A percentile compares a stretch with the other conserved stretches of the same genome.
Evolutionary conservation across 75 land plant genomes (phyloP).

Genomic region (Adiantum capillusveneris): DNA sequence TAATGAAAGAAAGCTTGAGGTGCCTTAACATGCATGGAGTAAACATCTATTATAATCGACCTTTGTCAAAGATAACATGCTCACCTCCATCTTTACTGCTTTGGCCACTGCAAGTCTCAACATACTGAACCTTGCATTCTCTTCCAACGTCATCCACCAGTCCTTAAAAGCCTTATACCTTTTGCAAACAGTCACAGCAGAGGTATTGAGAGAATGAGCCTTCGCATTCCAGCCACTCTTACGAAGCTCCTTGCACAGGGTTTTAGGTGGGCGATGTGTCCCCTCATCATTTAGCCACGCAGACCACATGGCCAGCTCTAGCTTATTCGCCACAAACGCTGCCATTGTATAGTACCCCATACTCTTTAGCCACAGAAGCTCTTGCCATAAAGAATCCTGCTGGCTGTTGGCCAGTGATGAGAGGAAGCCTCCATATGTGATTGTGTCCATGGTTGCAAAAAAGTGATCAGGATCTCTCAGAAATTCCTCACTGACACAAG

Average conservation of each 20-base stretch:
- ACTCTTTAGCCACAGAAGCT: constrained; percentile 73
- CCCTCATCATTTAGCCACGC: constrained; percentile 57
- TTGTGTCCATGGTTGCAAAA: constrained; percentile 61
- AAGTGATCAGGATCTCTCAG: constrained; percentile 54
- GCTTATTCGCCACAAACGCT: constrained; percentile 67
- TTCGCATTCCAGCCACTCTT: background rate
- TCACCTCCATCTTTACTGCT: constrained; percentile 63
- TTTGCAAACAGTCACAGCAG: constrained; percentile 55
- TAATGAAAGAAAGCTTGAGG: too few relatives aligned
- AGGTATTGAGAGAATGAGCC: background rate
- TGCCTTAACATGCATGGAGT: too few relatives aligned
- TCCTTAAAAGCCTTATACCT: constrained; percentile 72
- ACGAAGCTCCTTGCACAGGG: background rate
- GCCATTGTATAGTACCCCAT: constrained; percentile 84
- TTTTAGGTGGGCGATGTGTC: constrained; percentile 35
- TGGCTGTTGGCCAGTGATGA: constrained; percentile 20
- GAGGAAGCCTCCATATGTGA: constrained; percentile 67
- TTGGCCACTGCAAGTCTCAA: constrained; percentile 37
- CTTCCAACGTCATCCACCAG: constrained; percentile 68
- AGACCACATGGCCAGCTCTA: constrained; percentile 71
- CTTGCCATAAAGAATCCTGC: constrained; percentile 51
- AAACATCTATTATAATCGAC: too few relatives aligned
- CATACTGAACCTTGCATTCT: constrained; percentile 25
- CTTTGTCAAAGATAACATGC: too few relatives aligned
- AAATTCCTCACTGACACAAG: constrained; percentile 45